Evolutionary conservation across 2,329 filamentous ascomycete genomes (phyloP).

Genomic region (Fusarium armeniacum): DNA sequence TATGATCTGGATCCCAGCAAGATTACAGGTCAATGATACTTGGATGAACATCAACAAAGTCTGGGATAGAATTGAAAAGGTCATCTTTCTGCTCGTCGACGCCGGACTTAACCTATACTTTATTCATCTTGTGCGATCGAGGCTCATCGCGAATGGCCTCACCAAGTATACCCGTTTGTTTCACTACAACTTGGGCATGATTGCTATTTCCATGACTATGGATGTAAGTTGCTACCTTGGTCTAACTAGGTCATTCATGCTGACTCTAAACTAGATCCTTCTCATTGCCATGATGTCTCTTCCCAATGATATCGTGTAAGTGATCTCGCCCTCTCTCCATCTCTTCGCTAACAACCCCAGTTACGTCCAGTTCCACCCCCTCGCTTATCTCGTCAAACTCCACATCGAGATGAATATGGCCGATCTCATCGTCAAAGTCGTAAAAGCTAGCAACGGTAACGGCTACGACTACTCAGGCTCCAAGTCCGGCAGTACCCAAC

Average conservation of each 20-base stretch:
- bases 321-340: not conserved
- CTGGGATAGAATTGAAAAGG: slow-evolving; percentile 69
- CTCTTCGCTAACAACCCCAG: slow-evolving; percentile 33
- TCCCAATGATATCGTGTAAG: slow-evolving; percentile 50
- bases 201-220: slow-evolving; percentile 51
- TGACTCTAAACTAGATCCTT: slow-evolving; percentile 40
- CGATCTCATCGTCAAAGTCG: slow-evolving; percentile 62
- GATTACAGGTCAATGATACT: slow-evolving; percentile 58
- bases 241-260: not conserved
- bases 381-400: slow-evolving; percentile 66
- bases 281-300: slow-evolving; percentile 53
- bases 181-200: slow-evolving; percentile 52
- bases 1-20: slow-evolving; percentile 67
- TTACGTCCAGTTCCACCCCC: slow-evolving; percentile 64
- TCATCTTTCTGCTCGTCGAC: slow-evolving; percentile 65
- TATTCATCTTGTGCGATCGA: slow-evolving; percentile 60
- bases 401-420: slow-evolving; percentile 69
- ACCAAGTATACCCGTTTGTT: slow-evolving; percentile 64
- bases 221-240: slow-evolving; percentile 34
- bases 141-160: slow-evolving; percentile 62
- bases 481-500: slow-evolving; percentile 33
- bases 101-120: slow-evolving; percentile 67
- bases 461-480: slow-evolving; percentile 45
- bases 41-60: slow-evolving; percentile 63
- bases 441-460: slow-evolving; percentile 44